Percentiles rank a stretch among this genome's conserved stretches.
Evolutionary conservation across 169 alveolate species (phyloP).

Genomic region (Plasmodium malariae): DNA sequence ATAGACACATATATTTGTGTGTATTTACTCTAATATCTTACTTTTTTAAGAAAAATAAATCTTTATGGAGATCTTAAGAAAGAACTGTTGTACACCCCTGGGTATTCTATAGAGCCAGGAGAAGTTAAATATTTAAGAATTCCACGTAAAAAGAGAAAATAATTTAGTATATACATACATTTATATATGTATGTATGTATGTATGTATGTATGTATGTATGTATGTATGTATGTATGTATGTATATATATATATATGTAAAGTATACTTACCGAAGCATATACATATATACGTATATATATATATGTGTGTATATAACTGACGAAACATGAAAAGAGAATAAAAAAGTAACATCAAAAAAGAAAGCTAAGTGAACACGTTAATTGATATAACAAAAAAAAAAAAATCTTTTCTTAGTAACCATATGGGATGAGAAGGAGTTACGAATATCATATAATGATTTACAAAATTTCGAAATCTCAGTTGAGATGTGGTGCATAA

Average conservation of each 20-base stretch:
- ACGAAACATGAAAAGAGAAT: too few species aligned
- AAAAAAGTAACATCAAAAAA: too few species aligned
- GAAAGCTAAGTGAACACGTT: too few species aligned
- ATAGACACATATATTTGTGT: not conserved
- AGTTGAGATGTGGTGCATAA: conserved; percentile 89
- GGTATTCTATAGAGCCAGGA: conserved; percentile 83
- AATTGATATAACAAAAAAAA: too few species aligned
- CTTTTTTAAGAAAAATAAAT: conserved; percentile 32
- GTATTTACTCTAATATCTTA: not conserved
- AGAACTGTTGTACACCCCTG: conserved; percentile 83
- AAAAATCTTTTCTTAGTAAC: conserved; percentile 67
- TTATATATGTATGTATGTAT: conserved; percentile 6
- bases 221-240: not conserved
- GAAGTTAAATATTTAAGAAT: conserved; percentile 75
- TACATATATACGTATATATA: too few species aligned
- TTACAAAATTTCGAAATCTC: conserved; percentile 84
- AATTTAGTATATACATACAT: not conserved
- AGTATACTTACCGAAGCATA: too few species aligned
- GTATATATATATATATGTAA: not conserved
- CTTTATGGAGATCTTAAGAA: conserved; percentile 66
- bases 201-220: not conserved
- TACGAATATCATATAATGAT: conserved; percentile 87
- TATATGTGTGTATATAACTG: too few species aligned
- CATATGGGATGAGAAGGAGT: conserved; percentile 84
- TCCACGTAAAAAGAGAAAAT: conserved; percentile 77